A percentile compares a stretch with the other conserved stretches of the same genome.
Evolutionary conservation across 495 filamentous ascomycete species (phyloP).

Genomic region (Talaromyces nanjingensis): DNA sequence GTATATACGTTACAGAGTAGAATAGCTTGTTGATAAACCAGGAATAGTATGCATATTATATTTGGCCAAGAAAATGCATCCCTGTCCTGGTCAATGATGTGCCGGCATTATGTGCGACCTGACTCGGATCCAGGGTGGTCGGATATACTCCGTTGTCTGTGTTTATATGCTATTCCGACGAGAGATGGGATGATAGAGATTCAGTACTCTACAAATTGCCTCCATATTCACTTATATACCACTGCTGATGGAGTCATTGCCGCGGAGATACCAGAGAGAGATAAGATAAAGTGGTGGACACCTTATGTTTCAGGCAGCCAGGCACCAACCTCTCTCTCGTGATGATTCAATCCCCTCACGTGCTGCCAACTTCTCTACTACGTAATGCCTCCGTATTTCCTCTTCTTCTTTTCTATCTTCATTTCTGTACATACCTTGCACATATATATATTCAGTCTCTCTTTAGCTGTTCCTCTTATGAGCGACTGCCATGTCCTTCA

Average conservation of each 20-base stretch:
- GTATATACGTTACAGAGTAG: too few species aligned
- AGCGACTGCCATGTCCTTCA: not conserved
- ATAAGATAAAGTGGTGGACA: not conserved
- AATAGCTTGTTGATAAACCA: too few species aligned
- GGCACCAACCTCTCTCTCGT: not conserved
- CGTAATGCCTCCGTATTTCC: not conserved
- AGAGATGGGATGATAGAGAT: too few species aligned
- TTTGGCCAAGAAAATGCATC: not conserved
- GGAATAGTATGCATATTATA: too few species aligned
- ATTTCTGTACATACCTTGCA: not conserved
- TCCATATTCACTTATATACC: too few species aligned
- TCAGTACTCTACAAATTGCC: too few species aligned
- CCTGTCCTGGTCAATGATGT: not conserved
- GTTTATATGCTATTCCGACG: not conserved
- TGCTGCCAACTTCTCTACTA: not conserved
- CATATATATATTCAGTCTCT: not conserved
- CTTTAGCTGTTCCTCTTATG: not conserved
- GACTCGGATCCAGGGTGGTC: not conserved
- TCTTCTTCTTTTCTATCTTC: not conserved
- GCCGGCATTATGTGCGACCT: not conserved
- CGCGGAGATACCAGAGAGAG: not conserved
- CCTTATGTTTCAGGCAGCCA: not conserved
- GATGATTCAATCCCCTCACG: not conserved
- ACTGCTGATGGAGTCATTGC: not conserved
- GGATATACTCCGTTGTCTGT: not conserved